Conservation (phyloP, 2,329 filamentous ascomycete genomes). For the Pseudogymnoascus sp. region DNA sequence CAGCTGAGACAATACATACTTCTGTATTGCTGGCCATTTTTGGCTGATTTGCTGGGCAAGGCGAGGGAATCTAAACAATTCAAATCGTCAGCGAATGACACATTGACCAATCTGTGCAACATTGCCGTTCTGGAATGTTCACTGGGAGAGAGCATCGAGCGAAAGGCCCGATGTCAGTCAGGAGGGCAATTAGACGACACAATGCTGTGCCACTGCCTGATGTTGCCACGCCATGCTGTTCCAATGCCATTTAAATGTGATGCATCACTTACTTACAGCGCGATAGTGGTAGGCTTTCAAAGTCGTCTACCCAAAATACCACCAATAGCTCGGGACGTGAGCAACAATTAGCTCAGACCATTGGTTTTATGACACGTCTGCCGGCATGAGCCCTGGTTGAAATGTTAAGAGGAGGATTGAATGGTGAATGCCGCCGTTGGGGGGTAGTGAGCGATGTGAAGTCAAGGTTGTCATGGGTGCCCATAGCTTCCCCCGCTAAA, state of each 20-base stretch:
- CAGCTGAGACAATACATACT: slow-evolving; percentile 7
- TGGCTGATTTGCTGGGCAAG: background rate
- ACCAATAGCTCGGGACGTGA: slow-evolving; percentile 2
- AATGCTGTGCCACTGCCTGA: slow-evolving; percentile 1
- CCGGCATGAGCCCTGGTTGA: background rate
- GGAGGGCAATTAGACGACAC: background rate
- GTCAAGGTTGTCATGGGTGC: slow-evolving; percentile 7
- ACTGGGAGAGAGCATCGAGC: background rate
- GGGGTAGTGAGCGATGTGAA: slow-evolving; percentile 2
- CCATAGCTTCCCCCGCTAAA: slow-evolving; percentile 2
- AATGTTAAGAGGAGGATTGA: background rate
- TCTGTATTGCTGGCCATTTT: slow-evolving; percentile 5
- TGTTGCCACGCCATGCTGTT: background rate
- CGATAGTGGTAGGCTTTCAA: background rate
- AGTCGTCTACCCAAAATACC: background rate
- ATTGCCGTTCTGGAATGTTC: slow-evolving; percentile 8
- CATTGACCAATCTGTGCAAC: background rate
- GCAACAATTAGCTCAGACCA: slow-evolving; percentile 5
- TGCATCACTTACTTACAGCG: slow-evolving; percentile 8
- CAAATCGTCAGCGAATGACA: slow-evolving; percentile 8
- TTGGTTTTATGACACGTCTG: slow-evolving; percentile 7
- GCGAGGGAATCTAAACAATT: slow-evolving; percentile 4
- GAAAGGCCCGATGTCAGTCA: slow-evolving; percentile 4
- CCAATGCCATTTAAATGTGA: background rate
- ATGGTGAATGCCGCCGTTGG: background rate